These are phyloP conservation scores for Eudorina sp. DNA, from an alignment of 139 green algal genomes.

Conservation along the genomic window DNA sequence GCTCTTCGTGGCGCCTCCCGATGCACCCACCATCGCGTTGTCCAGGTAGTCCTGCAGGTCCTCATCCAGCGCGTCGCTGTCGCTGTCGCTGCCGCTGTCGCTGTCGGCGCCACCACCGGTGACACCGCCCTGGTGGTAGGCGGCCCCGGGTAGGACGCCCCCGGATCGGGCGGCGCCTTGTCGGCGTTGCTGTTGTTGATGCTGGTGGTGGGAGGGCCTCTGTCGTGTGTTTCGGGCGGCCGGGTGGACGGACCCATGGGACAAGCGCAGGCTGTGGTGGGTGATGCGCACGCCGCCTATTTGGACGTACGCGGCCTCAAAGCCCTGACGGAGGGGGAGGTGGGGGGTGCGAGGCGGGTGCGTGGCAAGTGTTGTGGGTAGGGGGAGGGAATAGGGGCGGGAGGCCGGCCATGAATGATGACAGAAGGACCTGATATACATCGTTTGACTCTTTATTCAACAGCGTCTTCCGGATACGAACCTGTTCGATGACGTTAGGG, in stretches of 20 bases:
- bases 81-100: neutral
- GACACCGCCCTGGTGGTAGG: neutral
- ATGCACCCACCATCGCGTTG: neutral
- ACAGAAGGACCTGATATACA: too few relatives aligned
- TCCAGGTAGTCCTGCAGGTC: slow-evolving; percentile 23
- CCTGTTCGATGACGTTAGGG: neutral
- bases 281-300: slow-evolving; percentile 37
- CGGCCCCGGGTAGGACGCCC: neutral
- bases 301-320: slow-evolving; percentile 32
- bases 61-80: neutral
- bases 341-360: neutral
- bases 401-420: too few relatives aligned
- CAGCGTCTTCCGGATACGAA: too few relatives aligned
- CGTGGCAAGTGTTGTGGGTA: neutral
- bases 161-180: neutral
- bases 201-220: too few relatives aligned
- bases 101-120: neutral
- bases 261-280: neutral
- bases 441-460: too few relatives aligned
- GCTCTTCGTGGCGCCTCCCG: neutral
- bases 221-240: neutral
- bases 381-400: too few relatives aligned
- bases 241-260: neutral
- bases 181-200: neutral
- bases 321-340: slow-evolving; percentile 15